A percentile compares a stretch with the other conserved stretches of the same genome.
These are phyloP conservation scores for Adansonia grandidieri DNA, from an alignment of 441 rosid genomes.

Conservation along the genomic window DNA sequence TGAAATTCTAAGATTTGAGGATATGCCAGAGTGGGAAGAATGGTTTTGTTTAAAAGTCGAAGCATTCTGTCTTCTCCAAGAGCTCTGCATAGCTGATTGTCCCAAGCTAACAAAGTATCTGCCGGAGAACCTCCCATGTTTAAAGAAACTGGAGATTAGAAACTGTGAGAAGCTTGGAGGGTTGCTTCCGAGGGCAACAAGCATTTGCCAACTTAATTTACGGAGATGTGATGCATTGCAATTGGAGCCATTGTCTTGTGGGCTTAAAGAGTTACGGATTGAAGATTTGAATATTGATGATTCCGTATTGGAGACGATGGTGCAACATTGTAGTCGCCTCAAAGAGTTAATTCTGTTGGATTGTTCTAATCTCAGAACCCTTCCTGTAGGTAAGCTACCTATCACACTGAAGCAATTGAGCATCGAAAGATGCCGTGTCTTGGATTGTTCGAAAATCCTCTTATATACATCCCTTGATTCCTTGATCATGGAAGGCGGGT, in stretches of 20 bases:
- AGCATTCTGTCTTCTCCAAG: not conserved
- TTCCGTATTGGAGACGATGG: not conserved
- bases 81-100: not conserved
- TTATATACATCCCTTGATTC: not conserved
- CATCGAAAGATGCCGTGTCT: not conserved
- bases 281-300: not conserved
- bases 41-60: not conserved
- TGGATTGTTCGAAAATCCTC: not conserved
- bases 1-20: not conserved
- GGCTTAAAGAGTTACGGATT: not conserved
- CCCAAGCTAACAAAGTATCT: not conserved
- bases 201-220: not conserved
- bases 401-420: not conserved
- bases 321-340: not conserved
- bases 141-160: not conserved
- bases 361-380: not conserved
- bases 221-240: not conserved
- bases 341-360: not conserved
- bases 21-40: constrained; percentile 1
- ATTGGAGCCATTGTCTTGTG: not conserved
- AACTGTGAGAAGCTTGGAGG: not conserved
- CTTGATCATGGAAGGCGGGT: not conserved
- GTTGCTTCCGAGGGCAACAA: not conserved
- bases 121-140: not conserved
- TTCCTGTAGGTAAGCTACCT: not conserved